phyloP scores from a whole-genome alignment of 768 basidiomycete species.

The Suillus clintonianus region DNA sequence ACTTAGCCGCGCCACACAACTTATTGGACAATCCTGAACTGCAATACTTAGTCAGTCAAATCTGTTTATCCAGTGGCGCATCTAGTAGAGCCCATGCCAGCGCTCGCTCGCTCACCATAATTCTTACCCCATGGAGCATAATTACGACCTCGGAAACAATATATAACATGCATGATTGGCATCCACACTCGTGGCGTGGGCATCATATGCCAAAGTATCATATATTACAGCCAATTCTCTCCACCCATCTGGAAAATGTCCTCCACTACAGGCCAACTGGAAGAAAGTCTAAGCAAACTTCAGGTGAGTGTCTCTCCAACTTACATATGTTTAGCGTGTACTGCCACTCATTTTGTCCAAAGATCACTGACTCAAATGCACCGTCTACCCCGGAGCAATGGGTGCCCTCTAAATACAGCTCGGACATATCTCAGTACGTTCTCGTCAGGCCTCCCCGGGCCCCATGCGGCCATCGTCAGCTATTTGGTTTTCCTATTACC shows the following conservation, averaged over 20 bases:
- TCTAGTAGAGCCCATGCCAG: too few relatives aligned
- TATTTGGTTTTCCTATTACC: neutral
- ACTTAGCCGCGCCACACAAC: neutral
- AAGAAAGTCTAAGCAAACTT: neutral
- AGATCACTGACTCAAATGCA: too few relatives aligned
- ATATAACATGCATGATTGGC: too few relatives aligned
- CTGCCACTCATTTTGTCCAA: too few relatives aligned
- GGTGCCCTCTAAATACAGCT: too few relatives aligned
- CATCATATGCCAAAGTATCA: neutral
- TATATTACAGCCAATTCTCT: neutral
- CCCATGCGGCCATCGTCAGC: neutral
- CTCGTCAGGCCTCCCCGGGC: neutral
- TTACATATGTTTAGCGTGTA: neutral
- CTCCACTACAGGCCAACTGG: neutral
- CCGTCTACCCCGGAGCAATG: too few relatives aligned
- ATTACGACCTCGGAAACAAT: too few relatives aligned
- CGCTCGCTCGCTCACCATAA: too few relatives aligned
- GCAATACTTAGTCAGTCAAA: too few relatives aligned
- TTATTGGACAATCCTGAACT: too few relatives aligned
- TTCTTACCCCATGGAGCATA: neutral
- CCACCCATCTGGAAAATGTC: neutral
- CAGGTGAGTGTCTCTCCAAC: neutral
- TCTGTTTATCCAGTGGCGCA: neutral
- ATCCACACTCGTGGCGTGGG: neutral
- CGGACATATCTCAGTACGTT: too few relatives aligned